Evolutionary conservation across 1,139 yeast genomes (phyloP), one percentile per base, ranked within the genome.

Genomic region (Yamadazyma mexicana): DNA sequence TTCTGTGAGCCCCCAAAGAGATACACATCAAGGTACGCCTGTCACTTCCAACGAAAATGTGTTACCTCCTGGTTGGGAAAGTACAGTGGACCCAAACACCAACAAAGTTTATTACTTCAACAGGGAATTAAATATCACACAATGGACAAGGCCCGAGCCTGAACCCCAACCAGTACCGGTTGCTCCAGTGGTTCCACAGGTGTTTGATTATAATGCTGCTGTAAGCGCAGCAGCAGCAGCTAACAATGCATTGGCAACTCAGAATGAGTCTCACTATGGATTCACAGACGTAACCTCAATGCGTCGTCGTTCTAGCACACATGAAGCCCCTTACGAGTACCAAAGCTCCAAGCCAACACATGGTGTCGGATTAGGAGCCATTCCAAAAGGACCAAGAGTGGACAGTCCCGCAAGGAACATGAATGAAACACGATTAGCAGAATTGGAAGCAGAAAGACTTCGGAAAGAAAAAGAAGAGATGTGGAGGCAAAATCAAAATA

Each of bases 11-110:
- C n/a, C n/a, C n/a, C n/a, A n/a, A n/a, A n/a, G n/a, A n/a, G n/a
- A n/a, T n/a, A n/a, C n/a, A 35, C 9, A 7, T 12, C 17, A 27
- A 27, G 5, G 12, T 11, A 9, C 6, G 16, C 29, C 6, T 15
- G n/a, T 7, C 8, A 9, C n/a, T 24, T 7, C 9, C 17, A 14
- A 28, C 27, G 22, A 20, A 3, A 16, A 16, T 2, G 63, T 61
- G 5, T 58, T 77, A 26, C 81, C 81, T 1, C 65, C 63, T 3
- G 80, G 80, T 2, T 77, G 83, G 83, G 75, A 71, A 42, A 64
- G 66, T 55, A 78, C 80, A 2, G 52, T 57, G 29, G 81, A 76
- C 48, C 63, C 65, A 17, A 58, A 54, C 29, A 56, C 77, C 2
- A 58, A 61, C 15, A 59, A 58, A 5, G 55, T 55, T 4, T 84